Percentiles rank a stretch among this genome's conserved stretches.
phyloP scores from a whole-genome alignment of 2,329 filamentous ascomycete species.

The Exophiala sp. region DNA sequence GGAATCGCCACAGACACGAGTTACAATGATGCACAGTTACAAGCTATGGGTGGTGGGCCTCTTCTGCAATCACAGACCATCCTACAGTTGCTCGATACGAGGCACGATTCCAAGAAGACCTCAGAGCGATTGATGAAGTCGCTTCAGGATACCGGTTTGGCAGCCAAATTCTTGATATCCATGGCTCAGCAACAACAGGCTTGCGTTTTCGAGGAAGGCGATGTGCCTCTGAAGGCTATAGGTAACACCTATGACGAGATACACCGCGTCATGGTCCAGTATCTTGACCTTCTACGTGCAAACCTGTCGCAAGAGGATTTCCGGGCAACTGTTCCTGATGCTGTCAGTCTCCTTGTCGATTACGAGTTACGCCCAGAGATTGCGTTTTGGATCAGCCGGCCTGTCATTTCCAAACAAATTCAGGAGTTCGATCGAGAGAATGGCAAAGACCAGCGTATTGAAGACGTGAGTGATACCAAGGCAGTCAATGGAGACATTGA shows the following conservation, averaged over 20 bases:
- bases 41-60: constrained; percentile 84
- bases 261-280: constrained; percentile 79
- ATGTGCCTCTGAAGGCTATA: constrained; percentile 82
- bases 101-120: constrained; percentile 70
- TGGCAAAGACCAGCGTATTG: constrained; percentile 31
- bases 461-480: constrained; percentile 24
- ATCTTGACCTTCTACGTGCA: constrained; percentile 80
- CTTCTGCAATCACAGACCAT: constrained; percentile 76
- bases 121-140: constrained; percentile 77
- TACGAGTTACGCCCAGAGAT: constrained; percentile 76
- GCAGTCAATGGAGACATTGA: constrained; percentile 29
- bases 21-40: constrained; percentile 82
- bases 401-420: constrained; percentile 67
- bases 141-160: constrained; percentile 72
- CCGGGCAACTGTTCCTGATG: constrained; percentile 70
- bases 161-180: constrained; percentile 78
- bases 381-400: constrained; percentile 79
- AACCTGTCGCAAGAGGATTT: constrained; percentile 75
- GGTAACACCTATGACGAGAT: constrained; percentile 88
- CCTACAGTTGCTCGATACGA: constrained; percentile 73
- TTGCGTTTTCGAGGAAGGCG: constrained; percentile 72
- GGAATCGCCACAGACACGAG: constrained; percentile 83
- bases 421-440: constrained; percentile 37
- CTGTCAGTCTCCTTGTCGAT: constrained; percentile 69
- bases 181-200: constrained; percentile 86